phyloP scores from a whole-genome alignment of 108 stramenopile genomes.

The Skeletonema menzelii region DNA sequence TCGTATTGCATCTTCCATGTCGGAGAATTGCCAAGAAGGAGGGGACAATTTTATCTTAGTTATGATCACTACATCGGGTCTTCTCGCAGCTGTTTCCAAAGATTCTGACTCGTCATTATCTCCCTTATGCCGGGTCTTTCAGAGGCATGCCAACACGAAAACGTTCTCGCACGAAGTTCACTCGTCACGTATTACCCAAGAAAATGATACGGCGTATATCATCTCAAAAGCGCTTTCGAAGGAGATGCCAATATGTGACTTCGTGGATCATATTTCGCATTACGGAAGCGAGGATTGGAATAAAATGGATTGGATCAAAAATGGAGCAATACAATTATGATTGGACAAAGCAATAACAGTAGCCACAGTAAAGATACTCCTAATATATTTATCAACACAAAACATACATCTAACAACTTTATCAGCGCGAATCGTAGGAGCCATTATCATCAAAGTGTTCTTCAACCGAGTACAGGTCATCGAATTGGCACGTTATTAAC shows the following conservation, averaged over 20 bases:
- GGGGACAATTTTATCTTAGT: conserved; percentile 15
- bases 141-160: conserved; percentile 6
- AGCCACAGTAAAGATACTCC: conserved; percentile 3
- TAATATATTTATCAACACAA: background rate
- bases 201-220: background rate
- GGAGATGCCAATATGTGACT: conserved; percentile 30
- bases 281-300: conserved; percentile 12
- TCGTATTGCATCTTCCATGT: conserved; percentile 31
- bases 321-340: conserved; percentile 7
- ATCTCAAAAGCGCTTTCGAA: background rate
- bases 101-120: conserved; percentile 1
- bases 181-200: background rate
- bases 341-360: background rate
- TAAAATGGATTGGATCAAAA: conserved; percentile 35
- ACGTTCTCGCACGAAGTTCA: conserved; percentile 14
- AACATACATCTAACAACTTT: background rate
- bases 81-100: conserved; percentile 2
- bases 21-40: conserved; percentile 10
- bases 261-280: conserved; percentile 32
- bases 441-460: conserved; percentile 35
- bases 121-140: conserved; percentile 10
- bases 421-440: background rate
- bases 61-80: background rate
- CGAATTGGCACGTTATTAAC: conserved; percentile 24
- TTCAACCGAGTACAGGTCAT: conserved; percentile 42